These are phyloP conservation scores for Fragilariopsis cylindrus DNA, from an alignment of 108 stramenopile species.

Conservation along the genomic window DNA sequence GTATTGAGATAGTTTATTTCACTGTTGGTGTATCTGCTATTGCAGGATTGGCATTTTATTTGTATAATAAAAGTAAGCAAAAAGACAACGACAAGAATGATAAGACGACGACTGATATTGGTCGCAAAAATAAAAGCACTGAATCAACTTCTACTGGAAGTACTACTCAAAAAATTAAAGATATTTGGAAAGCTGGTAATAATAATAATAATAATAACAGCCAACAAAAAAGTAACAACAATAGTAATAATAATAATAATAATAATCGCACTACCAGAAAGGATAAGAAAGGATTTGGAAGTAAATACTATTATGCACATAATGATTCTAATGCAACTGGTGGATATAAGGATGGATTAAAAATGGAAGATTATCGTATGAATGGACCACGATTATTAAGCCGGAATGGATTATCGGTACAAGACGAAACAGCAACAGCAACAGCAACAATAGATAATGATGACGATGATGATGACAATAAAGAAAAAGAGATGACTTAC, in stretches of 20 bases:
- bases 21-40: background rate
- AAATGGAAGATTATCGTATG: slow-evolving; percentile 83
- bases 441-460: background rate
- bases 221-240: background rate
- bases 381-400: slow-evolving; percentile 74
- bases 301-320: slow-evolving; percentile 85
- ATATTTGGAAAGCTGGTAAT: background rate
- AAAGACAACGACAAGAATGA: background rate
- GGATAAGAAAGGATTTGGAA: slow-evolving; percentile 66
- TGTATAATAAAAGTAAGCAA: background rate
- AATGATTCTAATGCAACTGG: slow-evolving; percentile 68
- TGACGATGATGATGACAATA: background rate
- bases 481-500: background rate
- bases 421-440: too few relatives aligned
- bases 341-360: slow-evolving; percentile 81
- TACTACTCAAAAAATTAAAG: background rate
- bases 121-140: background rate
- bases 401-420: slow-evolving; percentile 49
- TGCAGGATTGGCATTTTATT: slow-evolving; percentile 13
- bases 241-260: background rate
- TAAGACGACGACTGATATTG: background rate
- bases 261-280: background rate
- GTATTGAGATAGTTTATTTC: slow-evolving; percentile 3
- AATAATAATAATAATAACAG: background rate
- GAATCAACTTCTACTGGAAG: background rate